phyloP scores from a whole-genome alignment of 2,329 filamentous ascomycete species.

The Cladorrhinum sp. region DNA sequence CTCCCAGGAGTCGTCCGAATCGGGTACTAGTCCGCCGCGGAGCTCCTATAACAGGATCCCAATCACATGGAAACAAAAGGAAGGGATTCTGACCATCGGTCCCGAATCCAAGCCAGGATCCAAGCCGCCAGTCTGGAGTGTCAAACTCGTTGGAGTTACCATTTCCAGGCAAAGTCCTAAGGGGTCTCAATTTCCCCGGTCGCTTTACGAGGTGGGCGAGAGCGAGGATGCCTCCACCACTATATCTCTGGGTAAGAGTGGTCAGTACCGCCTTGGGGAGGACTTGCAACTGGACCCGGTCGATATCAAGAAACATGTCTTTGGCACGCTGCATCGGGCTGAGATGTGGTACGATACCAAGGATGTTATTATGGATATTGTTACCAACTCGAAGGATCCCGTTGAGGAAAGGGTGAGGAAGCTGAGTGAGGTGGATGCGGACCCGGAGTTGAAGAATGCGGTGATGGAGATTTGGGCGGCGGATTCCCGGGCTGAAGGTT shows the following conservation, averaged over 20 bases:
- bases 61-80: constrained; percentile 24
- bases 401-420: constrained; percentile 19
- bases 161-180: background rate
- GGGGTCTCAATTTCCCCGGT: background rate
- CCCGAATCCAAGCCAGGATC: constrained; percentile 13
- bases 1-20: constrained; percentile 4
- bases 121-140: constrained; percentile 22
- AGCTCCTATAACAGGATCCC: constrained; percentile 21
- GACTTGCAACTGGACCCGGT: constrained; percentile 26
- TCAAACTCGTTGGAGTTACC: constrained; percentile 26
- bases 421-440: constrained; percentile 19
- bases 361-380: constrained; percentile 21
- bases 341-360: constrained; percentile 27
- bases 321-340: constrained; percentile 25
- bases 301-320: constrained; percentile 20
- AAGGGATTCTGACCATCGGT: constrained; percentile 23
- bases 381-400: constrained; percentile 7
- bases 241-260: constrained; percentile 12
- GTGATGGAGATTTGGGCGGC: constrained; percentile 30
- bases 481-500: constrained; percentile 22
- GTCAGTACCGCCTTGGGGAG: constrained; percentile 10
- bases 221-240: constrained; percentile 14
- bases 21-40: constrained; percentile 7
- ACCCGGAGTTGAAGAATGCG: constrained; percentile 21
- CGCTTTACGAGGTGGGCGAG: constrained; percentile 10